Conservation (phyloP, 345 rosid species). For the Eucalyptus curtisii region DNA sequence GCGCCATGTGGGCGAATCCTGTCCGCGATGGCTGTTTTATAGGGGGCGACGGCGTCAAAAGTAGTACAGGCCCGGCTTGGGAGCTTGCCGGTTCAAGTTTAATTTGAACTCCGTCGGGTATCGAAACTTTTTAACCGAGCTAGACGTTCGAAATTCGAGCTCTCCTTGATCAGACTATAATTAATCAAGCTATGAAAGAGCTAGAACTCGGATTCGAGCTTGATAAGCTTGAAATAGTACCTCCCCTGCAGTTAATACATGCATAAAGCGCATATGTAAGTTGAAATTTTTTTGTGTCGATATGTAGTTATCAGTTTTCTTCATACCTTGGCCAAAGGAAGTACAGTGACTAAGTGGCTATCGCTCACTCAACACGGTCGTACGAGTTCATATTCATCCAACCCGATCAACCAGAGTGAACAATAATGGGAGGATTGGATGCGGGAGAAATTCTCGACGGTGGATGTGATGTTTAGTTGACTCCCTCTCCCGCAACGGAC, state of each 20-base stretch:
- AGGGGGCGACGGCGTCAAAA: not conserved
- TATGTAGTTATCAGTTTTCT: not conserved
- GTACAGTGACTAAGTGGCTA: not conserved
- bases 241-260: not conserved
- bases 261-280: not conserved
- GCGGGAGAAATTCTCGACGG: not conserved
- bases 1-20: not conserved
- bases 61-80: not conserved
- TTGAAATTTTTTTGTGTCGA: no score
- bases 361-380: not conserved
- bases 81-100: not conserved
- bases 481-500: not conserved
- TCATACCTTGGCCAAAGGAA: not conserved
- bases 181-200: not conserved
- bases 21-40: not conserved
- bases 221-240: no score
- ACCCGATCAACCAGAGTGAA: not conserved
- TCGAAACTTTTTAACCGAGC: not conserved
- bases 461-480: not conserved
- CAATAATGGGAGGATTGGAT: not conserved
- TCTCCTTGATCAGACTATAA: not conserved
- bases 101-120: accelerated
- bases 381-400: not conserved
- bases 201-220: not conserved
- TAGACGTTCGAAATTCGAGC: accelerated